Percentiles rank a stretch among this genome's conserved stretches.
Evolutionary conservation across 164 flowering plant genomes (phyloP).

Genomic region (Kingdonia uniflora): DNA sequence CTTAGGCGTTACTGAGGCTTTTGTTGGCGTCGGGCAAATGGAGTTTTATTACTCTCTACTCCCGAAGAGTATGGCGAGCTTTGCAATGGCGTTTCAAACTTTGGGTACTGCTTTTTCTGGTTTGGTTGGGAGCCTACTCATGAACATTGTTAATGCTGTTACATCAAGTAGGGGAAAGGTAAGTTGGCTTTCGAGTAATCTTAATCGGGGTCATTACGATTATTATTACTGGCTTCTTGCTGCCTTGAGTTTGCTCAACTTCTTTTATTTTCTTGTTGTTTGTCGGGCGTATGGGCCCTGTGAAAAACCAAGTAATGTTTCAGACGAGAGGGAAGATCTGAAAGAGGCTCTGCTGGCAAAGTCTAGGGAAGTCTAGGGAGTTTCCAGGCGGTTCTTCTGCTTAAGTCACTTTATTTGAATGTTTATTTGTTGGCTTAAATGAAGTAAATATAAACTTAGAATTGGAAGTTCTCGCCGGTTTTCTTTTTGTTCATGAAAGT

Average conservation of each 20-base stretch:
- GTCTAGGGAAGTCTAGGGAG: too few species aligned
- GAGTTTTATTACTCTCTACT: conserved; percentile 31
- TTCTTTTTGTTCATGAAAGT: too few species aligned
- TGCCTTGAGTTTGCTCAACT: conserved; percentile 15
- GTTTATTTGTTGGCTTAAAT: too few species aligned
- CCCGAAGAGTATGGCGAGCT: conserved; percentile 38
- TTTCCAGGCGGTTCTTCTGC: conserved; percentile 8
- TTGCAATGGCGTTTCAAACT: conserved; percentile 22
- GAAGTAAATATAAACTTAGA: too few species aligned
- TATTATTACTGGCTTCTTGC: conserved; percentile 23
- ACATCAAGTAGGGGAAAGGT: conserved; percentile 14
- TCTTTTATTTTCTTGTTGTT: conserved; percentile 15
- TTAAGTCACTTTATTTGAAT: not conserved
- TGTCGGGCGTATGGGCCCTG: conserved; percentile 16
- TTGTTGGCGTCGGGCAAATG: conserved; percentile 23
- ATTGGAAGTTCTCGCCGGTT: too few species aligned
- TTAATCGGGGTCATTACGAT: conserved; percentile 28
- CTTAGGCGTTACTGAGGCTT: conserved; percentile 32
- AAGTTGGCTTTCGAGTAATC: conserved; percentile 23
- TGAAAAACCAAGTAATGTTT: not conserved
- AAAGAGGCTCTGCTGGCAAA: conserved; percentile 3
- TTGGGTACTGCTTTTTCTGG: conserved; percentile 14
- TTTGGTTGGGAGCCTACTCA: conserved; percentile 22
- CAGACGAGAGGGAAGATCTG: conserved; percentile 3
- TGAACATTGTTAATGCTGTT: conserved; percentile 12